phyloP scores from a whole-genome alignment of 768 basidiomycete genomes.

The Phylloporus arenicola region DNA sequence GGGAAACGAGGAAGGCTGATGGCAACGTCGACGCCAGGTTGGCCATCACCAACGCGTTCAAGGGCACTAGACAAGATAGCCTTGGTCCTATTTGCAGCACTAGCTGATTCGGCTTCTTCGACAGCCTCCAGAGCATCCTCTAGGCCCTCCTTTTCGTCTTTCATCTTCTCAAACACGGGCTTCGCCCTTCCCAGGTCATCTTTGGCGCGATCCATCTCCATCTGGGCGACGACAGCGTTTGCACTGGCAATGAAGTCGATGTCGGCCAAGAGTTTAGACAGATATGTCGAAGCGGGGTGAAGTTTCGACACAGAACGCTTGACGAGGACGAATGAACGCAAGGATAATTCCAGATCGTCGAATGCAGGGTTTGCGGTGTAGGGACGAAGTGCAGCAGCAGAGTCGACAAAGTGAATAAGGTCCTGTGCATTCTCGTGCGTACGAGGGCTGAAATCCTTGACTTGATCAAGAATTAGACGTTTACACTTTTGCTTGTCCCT shows the following conservation, averaged over 20 bases:
- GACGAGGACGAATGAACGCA: slow-evolving; percentile 91
- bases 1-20: slow-evolving; percentile 74
- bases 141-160: slow-evolving; percentile 60
- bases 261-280: slow-evolving; percentile 84
- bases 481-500: slow-evolving; percentile 92
- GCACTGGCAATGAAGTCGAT: slow-evolving; percentile 81
- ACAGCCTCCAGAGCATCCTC: slow-evolving; percentile 74
- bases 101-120: slow-evolving; percentile 69
- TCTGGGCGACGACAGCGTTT: slow-evolving; percentile 81
- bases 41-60: slow-evolving; percentile 70
- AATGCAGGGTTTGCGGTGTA: slow-evolving; percentile 66
- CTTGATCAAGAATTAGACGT: slow-evolving; percentile 85
- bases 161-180: slow-evolving; percentile 88
- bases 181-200: slow-evolving; percentile 61
- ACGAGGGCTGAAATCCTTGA: slow-evolving; percentile 85
- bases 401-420: slow-evolving; percentile 98
- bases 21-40: slow-evolving; percentile 51
- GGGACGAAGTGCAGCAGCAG: slow-evolving; percentile 65
- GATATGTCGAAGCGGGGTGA: slow-evolving; percentile 86
- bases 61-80: slow-evolving; percentile 61
- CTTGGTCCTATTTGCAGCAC: slow-evolving; percentile 50
- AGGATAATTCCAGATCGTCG: slow-evolving; percentile 79
- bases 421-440: slow-evolving; percentile 89
- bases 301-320: slow-evolving; percentile 97
- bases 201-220: slow-evolving; percentile 68